These are phyloP conservation scores for Phragmites australis DNA, from an alignment of 176 grass and related monocot genomes.

Conservation along the genomic window DNA sequence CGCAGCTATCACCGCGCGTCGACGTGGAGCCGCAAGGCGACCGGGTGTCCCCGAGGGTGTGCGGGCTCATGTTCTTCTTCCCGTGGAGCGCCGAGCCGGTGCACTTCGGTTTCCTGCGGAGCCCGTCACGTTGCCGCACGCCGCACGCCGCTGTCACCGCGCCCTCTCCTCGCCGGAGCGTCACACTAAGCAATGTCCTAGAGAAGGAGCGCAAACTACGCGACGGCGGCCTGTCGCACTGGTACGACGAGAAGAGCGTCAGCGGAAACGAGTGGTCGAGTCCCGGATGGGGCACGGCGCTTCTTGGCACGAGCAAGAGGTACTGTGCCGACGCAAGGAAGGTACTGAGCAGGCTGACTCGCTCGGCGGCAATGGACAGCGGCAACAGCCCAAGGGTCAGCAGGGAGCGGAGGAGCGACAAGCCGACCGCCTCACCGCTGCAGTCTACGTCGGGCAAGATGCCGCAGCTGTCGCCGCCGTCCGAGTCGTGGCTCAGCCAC, in stretches of 20 bases:
- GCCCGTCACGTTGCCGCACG: conserved; percentile 34
- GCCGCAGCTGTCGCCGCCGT: conserved; percentile 60
- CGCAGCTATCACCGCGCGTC: background rate
- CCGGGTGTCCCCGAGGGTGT: conserved; percentile 46
- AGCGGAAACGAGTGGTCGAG: conserved; percentile 40
- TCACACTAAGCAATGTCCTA: conserved; percentile 23
- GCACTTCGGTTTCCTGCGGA: conserved; percentile 55
- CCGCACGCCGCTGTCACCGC: background rate
- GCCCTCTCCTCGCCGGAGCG: conserved; percentile 35
- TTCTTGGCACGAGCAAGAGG: conserved; percentile 62
- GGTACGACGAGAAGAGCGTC: conserved; percentile 36
- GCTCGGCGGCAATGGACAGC: conserved; percentile 31
- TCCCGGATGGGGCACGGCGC: conserved; percentile 51
- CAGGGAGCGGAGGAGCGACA: conserved; percentile 41
- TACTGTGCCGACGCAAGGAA: conserved; percentile 50
- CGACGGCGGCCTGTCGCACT: conserved; percentile 11
- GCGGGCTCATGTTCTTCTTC: conserved; percentile 70
- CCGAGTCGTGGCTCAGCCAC: conserved; percentile 51
- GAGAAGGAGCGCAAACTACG: conserved; percentile 15
- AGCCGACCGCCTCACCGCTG: conserved; percentile 10
- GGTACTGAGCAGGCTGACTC: conserved; percentile 50
- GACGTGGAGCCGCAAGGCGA: conserved; percentile 29
- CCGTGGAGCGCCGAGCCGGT: conserved; percentile 83
- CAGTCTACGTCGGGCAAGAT: conserved; percentile 33
- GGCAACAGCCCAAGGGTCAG: conserved; percentile 21